These are phyloP conservation scores for Kluyveromyces sp. DNA, from an alignment of 1,139 yeast species.

Conservation along the genomic window DNA sequence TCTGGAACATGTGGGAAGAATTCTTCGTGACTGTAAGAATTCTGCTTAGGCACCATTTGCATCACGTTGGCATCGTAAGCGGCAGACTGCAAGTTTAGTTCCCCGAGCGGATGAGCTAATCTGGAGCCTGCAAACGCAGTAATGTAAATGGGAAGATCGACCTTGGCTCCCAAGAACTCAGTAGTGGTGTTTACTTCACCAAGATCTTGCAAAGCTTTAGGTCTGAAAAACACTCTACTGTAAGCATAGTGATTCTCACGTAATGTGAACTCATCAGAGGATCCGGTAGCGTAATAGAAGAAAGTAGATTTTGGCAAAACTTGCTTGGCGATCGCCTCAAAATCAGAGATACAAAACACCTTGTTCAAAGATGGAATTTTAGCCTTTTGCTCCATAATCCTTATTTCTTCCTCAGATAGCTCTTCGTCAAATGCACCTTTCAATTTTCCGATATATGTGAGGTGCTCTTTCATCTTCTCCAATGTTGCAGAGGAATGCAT, in stretches of 20 bases:
- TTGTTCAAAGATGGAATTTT: slow-evolving; percentile 61
- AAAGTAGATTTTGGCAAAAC: slow-evolving; percentile 67
- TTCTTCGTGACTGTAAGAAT: slow-evolving; percentile 63
- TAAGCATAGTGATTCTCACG: slow-evolving; percentile 80
- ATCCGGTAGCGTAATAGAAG: slow-evolving; percentile 82
- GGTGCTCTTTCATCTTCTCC: slow-evolving; percentile 9
- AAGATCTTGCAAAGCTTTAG: slow-evolving; percentile 57
- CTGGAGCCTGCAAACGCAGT: slow-evolving; percentile 72
- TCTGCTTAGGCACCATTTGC: slow-evolving; percentile 72
- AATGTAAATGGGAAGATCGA: slow-evolving; percentile 55
- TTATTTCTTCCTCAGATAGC: slow-evolving; percentile 31
- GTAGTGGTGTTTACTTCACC: slow-evolving; percentile 43
- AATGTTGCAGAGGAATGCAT: slow-evolving; percentile 74
- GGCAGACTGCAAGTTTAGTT: slow-evolving; percentile 60
- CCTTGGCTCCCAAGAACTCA: slow-evolving; percentile 41
- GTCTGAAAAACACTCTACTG: slow-evolving; percentile 74
- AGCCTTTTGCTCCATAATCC: slow-evolving; percentile 33
- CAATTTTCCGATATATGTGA: slow-evolving; percentile 9
- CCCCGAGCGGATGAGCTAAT: slow-evolving; percentile 58
- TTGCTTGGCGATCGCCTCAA: slow-evolving; percentile 71
- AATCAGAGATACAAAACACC: slow-evolving; percentile 56
- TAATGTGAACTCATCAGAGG: slow-evolving; percentile 81
- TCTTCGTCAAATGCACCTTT: slow-evolving; percentile 30
- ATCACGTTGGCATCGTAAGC: slow-evolving; percentile 69
- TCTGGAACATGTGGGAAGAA: slow-evolving; percentile 43